A percentile compares a stretch with the other conserved stretches of the same genome.
Conservation (phyloP, 1,284 basidiomycete genomes). For the Sanghuangporus baumii region DNA sequence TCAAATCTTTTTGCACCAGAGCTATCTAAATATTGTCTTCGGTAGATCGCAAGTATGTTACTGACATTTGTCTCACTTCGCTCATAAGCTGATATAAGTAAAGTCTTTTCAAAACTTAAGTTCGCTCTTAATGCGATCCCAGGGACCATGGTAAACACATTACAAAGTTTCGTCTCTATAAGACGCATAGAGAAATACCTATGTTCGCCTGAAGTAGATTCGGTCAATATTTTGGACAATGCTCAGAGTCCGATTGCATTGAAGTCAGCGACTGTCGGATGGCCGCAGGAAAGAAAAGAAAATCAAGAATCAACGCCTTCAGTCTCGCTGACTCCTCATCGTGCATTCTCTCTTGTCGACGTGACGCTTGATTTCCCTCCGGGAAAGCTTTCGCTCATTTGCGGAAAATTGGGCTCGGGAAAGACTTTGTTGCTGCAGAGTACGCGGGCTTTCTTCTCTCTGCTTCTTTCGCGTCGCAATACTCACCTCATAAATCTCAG, state of each 20-base stretch:
- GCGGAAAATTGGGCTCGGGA: slow-evolving; percentile 77
- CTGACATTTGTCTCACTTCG: neutral
- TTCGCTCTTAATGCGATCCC: slow-evolving; percentile 82
- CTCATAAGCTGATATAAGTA: slow-evolving; percentile 21
- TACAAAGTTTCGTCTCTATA: slow-evolving; percentile 75
- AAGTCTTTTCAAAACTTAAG: slow-evolving; percentile 82
- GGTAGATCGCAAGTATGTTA: slow-evolving; percentile 7
- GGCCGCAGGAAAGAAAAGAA: slow-evolving; percentile 70
- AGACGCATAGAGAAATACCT: slow-evolving; percentile 90
- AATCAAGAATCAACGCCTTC: slow-evolving; percentile 46
- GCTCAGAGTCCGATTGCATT: slow-evolving; percentile 58
- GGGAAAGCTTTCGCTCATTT: slow-evolving; percentile 75
- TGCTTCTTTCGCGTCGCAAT: neutral
- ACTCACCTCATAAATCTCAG: slow-evolving; percentile 28
- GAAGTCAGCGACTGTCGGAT: slow-evolving; percentile 81
- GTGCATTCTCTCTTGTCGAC: slow-evolving; percentile 77
- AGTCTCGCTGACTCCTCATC: slow-evolving; percentile 62
- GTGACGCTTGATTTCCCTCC: slow-evolving; percentile 73
- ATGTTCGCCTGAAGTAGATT: slow-evolving; percentile 59
- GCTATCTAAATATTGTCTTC: neutral
- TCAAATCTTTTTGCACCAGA: neutral
- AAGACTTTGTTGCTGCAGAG: slow-evolving; percentile 78
- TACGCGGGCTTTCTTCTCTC: slow-evolving; percentile 26
- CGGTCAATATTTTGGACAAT: slow-evolving; percentile 49
- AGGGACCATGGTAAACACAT: slow-evolving; percentile 82